Base-by-base conservation (phyloP, 345 rosid genomes). In the Moricandia moricandioides region DNA sequence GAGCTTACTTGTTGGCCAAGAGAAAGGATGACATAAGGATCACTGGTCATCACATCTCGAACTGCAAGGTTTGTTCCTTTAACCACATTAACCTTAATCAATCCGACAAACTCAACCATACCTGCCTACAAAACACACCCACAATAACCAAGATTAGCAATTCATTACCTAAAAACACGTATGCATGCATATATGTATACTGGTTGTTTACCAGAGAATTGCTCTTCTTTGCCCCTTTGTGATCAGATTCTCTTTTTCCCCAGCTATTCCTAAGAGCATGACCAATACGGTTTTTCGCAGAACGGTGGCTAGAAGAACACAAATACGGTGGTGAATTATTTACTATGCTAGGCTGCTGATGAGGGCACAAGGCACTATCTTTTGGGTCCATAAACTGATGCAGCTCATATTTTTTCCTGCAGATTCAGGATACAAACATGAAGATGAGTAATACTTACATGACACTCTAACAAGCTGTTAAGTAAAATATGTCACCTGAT, bases 71-170 rank as follows among this genome's bases (percentile, higher is more conserved):
- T 91, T 71, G 97, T 92, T 81, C 99, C 99, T 84, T 79, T 92
- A 55, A 92, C 98, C 31, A 95, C 99, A 76, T 89, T 95, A 69
- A 92, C 98, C 87, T 91, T 90, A 63, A 95, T 86, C 69, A 95
- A 83, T 43, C 99, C 99, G 65, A 95, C 79, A 82, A 95, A 95
- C 84, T 92, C 99, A 69, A 95, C 85, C 99, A 95, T 95, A 59
- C 93, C 94, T 67, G 89, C 96, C 99, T 95, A 76, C 79, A 86
- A 77, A 77, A 72, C 74, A 49, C 73, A 75, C 16, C 74, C 35
- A 74, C 33, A 82, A 61, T 8, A 59, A 7, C 6, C 58, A 59
- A 37, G 8, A 35, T 52, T 43, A 31, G 35, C 65, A 17, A 60
- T 13, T 59, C n/a, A 30, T 33, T 31, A 31, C 65, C 51, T 54